Base-by-base conservation (phyloP, 148 eudicot species). In the Pharnaceum exiguum region DNA sequence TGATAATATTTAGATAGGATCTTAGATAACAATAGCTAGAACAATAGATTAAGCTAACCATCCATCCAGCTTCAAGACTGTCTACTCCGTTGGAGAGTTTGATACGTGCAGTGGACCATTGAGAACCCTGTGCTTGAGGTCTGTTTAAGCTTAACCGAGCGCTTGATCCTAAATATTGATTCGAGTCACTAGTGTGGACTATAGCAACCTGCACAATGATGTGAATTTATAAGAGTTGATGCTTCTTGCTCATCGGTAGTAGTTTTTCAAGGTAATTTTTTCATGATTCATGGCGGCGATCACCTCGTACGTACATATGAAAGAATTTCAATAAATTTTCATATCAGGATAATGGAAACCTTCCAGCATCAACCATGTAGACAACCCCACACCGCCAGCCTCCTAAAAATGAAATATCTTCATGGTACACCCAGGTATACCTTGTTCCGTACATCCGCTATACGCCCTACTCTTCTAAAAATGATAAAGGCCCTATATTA, bases 51-150 rank as follows among this genome's bases (percentile, higher is more conserved):
- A 28, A 27, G 16, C 64, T 60, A 32, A 60, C 64, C 54, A 60
- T 35, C 64, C 64, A 60, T 22, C 64, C 64, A 46, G 64, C 64
- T 25, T 45, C 52, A 22, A 60, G 22, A 18, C 54, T 47, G 28
- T 60, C 54, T 0, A 33, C 15, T 23, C 44, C 64, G 32, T 15
- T 33, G 13, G 8, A 5, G 25, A 60, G 29, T 46, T 46, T 60
- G 0, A 60, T 32, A 21, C 64, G 64, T 15, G 54, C n/a, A 6
- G 33, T 9, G 0, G 64, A 45, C 64, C 64, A 60, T 10, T 60
- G 54, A 3, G 5, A 13, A 12, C 44, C 53, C n/a, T 1, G 0
- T 7, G 35, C 54, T 19, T 3, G 2, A 26, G 64, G 21, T 46
- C 35, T 23, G 15, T 24, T 30, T 0, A 60, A 0, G 54, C 29